Evolutionary conservation across 2,329 filamentous ascomycete species (phyloP), one percentile per base, ranked within the genome.

Genomic region (Laburnicola sp.): DNA sequence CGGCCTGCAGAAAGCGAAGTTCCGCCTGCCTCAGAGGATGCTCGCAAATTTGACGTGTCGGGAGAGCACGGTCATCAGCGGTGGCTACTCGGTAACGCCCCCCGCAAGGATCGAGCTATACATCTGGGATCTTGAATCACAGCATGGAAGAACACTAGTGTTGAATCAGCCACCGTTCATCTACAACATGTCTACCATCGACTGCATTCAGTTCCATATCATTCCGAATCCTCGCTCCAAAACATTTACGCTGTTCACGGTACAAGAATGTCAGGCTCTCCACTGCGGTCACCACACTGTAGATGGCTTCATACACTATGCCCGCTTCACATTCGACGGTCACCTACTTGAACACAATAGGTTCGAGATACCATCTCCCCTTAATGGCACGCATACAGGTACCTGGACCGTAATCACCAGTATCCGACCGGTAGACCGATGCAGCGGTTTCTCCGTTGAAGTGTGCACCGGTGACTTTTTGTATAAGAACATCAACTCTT

Each of bases 111-210:
- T 46, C 21, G 37, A 53, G 2, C 53, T 70, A 1, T 71, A 65
- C 39, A 54, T 68, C 10, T 71, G 68, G 68, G 40, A 69, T 30
- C 66, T 60, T 22, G 59, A 69, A 31, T 64, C 54, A 3, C 53
- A 56, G 36, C 57, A 44, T 8, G 62, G 65, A 2, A 60, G 30
- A 16, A 37, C 46, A 6, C 6, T 37, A 25, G 26, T 27, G 5
- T 9, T 35, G 39, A 23, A 35, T n/a, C n/a, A 42, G 39, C 31
- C 31, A 22, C 37, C 35, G 5, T 45, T 50, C 22, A 26, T 11
- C 10, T 16, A 25, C 22, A 16, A 50, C 36, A 2, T 30, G 21
- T 32, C 21, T 10, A 51, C 43, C 30, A 28, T n/a, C 25, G 22
- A 30, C 9, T 32, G 38, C 23, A 11, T 48, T 2, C 34, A 32